Evolutionary conservation across 1,284 basidiomycete genomes (phyloP), one percentile per base, ranked within the genome.

Genomic region (Phenoliferia sp.): DNA sequence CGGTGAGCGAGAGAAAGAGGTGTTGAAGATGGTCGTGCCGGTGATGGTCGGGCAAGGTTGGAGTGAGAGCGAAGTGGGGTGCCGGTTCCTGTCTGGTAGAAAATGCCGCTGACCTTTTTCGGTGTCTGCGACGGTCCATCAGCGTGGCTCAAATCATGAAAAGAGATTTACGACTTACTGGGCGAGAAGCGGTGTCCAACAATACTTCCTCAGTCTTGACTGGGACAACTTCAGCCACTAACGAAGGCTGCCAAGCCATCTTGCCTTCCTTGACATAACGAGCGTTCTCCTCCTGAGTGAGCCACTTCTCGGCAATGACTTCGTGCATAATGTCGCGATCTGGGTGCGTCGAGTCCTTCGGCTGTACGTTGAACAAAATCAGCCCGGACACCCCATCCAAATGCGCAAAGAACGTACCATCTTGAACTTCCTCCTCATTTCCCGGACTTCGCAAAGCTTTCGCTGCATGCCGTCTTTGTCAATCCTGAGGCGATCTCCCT

Each of bases 251-350:
- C 71, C 71, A 73, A 15, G 65, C 69, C 17, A 73, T 52, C 48
- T 67, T 70, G 36, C 71, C 52, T 16, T 59, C 32, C 34, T 44
- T 59, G 29, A 67, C 35, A 12, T 64, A 48, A 3, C 52, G 28
- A 4, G 26, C n/a, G 52, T 67, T 67, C 54, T 73, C 67, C 3
- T 54, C 54, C 16, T 62, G n/a, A 4, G 67, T 69, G 19, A 73
- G 59, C 71, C 71, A 73, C 26, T 34, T 28, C 39, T 73, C 71
- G 33, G 68, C 69, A 48, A 73, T 15, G 29, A 73, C 71, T 50
- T 68, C 67, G 44, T 69, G 69, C 26, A 64, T 67, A 22, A 55
- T 52, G 52, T 67, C 63, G 1, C 55, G 44, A 33, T 73, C 71
- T 1, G 67, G 67, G 44, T 71, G 69, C 29, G 36, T 62, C 17